Evolutionary conservation across 345 rosid genomes (phyloP).

Genomic region (Populus davidiana): DNA sequence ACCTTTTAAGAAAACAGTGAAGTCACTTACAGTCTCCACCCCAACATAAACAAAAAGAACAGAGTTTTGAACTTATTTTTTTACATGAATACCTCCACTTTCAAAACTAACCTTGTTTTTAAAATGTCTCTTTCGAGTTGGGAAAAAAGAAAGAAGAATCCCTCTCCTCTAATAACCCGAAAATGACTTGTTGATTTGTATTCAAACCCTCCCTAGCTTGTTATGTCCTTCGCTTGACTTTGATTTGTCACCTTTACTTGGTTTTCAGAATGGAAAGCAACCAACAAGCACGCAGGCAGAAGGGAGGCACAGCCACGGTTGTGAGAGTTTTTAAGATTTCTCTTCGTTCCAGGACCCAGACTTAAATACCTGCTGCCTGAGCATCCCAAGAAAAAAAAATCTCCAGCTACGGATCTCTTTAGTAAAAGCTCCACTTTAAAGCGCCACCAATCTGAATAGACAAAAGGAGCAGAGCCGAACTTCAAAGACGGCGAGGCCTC

Average conservation of each 20-base stretch:
- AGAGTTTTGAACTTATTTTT: background rate
- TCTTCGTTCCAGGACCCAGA: constrained; percentile 22
- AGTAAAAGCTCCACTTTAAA: constrained; percentile 12
- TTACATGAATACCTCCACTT: background rate
- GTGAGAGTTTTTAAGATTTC: constrained; percentile 13
- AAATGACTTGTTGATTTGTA: background rate
- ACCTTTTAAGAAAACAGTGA: background rate
- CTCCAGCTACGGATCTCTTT: constrained; percentile 4
- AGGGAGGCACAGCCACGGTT: background rate
- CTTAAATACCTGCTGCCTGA: constrained; percentile 26
- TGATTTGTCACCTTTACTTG: constrained; percentile 6
- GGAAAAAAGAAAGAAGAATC: background rate
- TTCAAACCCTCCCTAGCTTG: background rate
- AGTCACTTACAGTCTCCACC: background rate
- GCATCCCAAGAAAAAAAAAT: background rate
- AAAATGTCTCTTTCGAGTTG: constrained; percentile 17
- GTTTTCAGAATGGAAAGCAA: constrained; percentile 17
- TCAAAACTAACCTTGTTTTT: background rate
- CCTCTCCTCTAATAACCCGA: constrained; percentile 6
- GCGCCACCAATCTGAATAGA: constrained; percentile 25
- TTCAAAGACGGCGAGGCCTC: constrained; percentile 29
- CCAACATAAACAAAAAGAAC: constrained; percentile 18
- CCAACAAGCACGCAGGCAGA: background rate
- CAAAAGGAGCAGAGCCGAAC: constrained; percentile 15
- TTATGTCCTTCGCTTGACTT: constrained; percentile 16